phyloP scores from a whole-genome alignment of 176 grass and related monocot genomes.

The Carex scoparia region DNA sequence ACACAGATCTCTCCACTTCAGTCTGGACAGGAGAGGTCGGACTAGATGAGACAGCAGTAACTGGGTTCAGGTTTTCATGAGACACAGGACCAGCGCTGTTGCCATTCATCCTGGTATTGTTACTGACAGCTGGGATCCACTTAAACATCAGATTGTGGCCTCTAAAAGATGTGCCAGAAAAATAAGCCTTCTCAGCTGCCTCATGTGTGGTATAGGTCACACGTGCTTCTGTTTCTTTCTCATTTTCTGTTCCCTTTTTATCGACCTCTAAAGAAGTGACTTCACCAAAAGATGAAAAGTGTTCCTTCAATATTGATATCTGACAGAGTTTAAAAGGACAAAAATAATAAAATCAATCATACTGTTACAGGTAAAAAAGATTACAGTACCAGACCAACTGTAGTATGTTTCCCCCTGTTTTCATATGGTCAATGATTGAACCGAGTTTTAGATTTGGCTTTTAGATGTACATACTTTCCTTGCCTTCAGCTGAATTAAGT shows the following conservation, averaged over 20 bases:
- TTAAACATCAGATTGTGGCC: conserved; percentile 62
- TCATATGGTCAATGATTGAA: background rate
- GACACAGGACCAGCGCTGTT: conserved; percentile 37
- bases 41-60: conserved; percentile 21
- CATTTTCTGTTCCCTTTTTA: conserved; percentile 44
- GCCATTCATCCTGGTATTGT: conserved; percentile 3
- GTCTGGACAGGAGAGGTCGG: background rate
- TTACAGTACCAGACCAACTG: background rate
- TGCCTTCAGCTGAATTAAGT: background rate
- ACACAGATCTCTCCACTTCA: conserved; percentile 40
- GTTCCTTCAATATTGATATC: conserved; percentile 74
- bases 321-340: conserved; percentile 21
- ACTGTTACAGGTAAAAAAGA: background rate
- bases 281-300: conserved; percentile 86
- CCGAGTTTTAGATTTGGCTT: background rate
- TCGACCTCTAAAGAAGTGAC: conserved; percentile 72
- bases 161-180: conserved; percentile 70
- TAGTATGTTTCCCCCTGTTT: background rate
- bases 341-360: background rate
- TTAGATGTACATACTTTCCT: background rate
- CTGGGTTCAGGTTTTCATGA: conserved; percentile 36
- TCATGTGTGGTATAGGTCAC: conserved; percentile 64
- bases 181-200: conserved; percentile 82
- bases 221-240: conserved; percentile 52
- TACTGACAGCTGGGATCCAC: conserved; percentile 51